A percentile compares a stretch with the other conserved stretches of the same genome.
Conservation (phyloP, 148 eudicot species). For the Nyssa sinensis region DNA sequence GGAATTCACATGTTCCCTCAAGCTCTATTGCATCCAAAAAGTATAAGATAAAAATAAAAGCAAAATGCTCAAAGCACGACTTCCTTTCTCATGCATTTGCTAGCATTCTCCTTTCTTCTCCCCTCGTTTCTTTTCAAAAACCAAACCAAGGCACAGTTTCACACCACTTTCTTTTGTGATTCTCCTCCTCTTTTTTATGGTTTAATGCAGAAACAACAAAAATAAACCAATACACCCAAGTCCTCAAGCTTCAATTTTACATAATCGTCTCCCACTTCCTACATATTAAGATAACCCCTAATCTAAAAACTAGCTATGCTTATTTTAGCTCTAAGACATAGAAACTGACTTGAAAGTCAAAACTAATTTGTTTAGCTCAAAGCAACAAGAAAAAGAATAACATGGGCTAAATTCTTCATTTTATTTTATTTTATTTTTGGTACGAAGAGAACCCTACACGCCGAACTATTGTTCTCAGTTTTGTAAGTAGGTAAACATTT, state of each 20-base stretch:
- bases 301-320: not conserved
- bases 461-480: too few species aligned
- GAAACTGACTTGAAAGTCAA: too few species aligned
- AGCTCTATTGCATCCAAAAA: not conserved
- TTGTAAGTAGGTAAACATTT: too few species aligned
- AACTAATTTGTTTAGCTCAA: too few species aligned
- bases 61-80: not conserved
- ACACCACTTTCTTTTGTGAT: not conserved
- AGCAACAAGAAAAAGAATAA: too few species aligned
- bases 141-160: not conserved
- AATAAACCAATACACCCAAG: not conserved
- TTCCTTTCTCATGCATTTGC: not conserved
- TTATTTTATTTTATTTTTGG: too few species aligned
- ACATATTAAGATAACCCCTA: not conserved
- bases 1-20: not conserved
- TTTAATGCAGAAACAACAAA: not conserved
- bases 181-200: too few species aligned
- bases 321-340: not conserved
- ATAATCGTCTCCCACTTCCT: not conserved
- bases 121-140: not conserved
- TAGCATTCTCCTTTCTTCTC: not conserved
- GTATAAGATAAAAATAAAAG: not conserved
- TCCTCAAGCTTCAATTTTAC: not conserved
- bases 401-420: too few species aligned
- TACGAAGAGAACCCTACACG: too few species aligned